Conservation (phyloP, 345 rosid species). For the Toxicodendron radicans region DNA sequence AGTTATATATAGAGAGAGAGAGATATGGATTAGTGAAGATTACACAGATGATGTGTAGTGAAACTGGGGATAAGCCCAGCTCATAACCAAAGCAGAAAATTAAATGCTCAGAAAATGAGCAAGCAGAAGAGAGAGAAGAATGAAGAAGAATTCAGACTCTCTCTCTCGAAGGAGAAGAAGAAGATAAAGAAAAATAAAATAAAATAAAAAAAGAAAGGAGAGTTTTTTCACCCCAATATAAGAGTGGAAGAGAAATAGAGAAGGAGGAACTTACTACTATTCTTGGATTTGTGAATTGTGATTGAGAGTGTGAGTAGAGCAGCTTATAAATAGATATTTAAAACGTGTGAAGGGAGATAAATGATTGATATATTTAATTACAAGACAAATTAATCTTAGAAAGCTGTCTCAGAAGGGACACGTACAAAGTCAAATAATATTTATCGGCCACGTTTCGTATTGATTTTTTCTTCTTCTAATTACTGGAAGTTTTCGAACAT, state of each 20-base stretch:
- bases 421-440: conserved; percentile 19
- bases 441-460: conserved; percentile 26
- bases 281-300: conserved; percentile 8
- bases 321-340: conserved; percentile 22
- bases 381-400: conserved; percentile 10
- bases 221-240: background rate
- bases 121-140: conserved; percentile 1
- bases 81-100: no score
- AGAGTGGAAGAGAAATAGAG: conserved; percentile 18
- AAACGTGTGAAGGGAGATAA: conserved; percentile 26
- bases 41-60: background rate
- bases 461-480: background rate
- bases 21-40: background rate
- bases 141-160: conserved; percentile 8
- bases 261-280: background rate
- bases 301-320: background rate
- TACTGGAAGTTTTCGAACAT: background rate
- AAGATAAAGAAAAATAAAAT: background rate
- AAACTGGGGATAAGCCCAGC: background rate
- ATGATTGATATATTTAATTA: no score
- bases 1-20: background rate
- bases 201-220: background rate
- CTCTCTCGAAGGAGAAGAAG: conserved; percentile 5
- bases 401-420: background rate
- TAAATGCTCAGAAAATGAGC: background rate